Evolutionary conservation across 139 green algal species (phyloP), one percentile per base, ranked within the genome.

Genomic region (Astrephomene gubernaculifera): DNA sequence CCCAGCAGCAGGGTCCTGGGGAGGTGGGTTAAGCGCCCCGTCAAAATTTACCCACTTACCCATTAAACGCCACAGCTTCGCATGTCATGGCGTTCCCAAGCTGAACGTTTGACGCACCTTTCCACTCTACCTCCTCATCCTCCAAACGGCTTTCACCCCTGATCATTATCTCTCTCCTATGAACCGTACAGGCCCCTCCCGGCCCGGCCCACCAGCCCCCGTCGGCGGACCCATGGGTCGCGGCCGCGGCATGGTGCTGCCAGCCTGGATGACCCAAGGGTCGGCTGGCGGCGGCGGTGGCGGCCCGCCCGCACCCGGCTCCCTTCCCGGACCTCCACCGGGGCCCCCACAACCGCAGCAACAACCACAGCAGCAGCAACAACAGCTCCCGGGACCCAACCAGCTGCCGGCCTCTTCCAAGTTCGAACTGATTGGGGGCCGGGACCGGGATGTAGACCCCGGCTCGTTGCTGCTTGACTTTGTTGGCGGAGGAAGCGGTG

Each of bases 191-290:
- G 43, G 63, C 29, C 64, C 41, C 33, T 22, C 38, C 36, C 29
- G 72, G 54, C 71, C 38, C 7, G 52, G 71, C 64, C 60, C 52
- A 53, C 73, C 73, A 45, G 33, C 41, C 27, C 17, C 72, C 21
- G n/a, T n/a, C n/a, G n/a, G n/a, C n/a, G 45, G 79, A 24, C 88
- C 84, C n/a, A 38, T 68, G 38, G 88, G 82, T 52, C 84, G 84
- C 41, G 84, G 88, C 12, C 65, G 87, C 25, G 87, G 87, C 7
- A 70, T 52, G 12, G 75, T 86, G 36, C 43, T 90, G 60, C 87
- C 87, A n/a, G 87, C 87, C 4, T 90, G 87, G 87, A 90, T 90
- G 85, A 79, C 80, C 9, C 76, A 83, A 41, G 39, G 17, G 17
- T 14, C 44, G 1, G 71, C 52, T 29, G 45, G 79, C 39, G 64